These are phyloP conservation scores for Debaryomycetaceae sp. DNA, from an alignment of 1,139 yeast species.

Conservation along the genomic window DNA sequence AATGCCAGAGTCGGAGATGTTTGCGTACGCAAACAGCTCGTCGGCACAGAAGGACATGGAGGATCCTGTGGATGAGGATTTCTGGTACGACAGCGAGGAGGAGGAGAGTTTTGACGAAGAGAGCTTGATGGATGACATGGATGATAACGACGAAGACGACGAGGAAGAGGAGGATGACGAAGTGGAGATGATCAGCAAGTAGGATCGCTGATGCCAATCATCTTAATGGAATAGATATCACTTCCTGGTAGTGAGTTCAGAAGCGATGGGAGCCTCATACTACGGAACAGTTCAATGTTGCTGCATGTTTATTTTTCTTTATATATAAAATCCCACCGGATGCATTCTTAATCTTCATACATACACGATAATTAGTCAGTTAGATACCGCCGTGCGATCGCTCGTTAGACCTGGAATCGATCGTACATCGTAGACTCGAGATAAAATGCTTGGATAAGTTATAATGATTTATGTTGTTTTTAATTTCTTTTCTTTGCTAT, in stretches of 20 bases:
- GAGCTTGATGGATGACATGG: conserved; percentile 49
- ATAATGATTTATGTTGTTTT: neutral
- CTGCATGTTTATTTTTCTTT: neutral
- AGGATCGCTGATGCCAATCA: no score
- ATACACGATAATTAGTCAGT: neutral
- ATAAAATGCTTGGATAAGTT: neutral
- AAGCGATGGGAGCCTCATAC: neutral
- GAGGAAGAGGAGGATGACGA: conserved; percentile 53
- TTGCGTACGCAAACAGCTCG: conserved; percentile 55
- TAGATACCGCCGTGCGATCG: neutral
- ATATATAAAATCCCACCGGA: neutral
- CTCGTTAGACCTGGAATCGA: neutral
- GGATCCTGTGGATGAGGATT: conserved; percentile 78
- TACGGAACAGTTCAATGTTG: neutral
- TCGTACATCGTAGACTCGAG: neutral
- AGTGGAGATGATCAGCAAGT: conserved; percentile 34
- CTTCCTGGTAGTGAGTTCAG: neutral
- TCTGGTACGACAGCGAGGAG: conserved; percentile 76
- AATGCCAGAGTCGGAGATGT: conserved; percentile 64
- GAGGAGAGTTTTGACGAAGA: conserved; percentile 52
- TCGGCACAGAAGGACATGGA: conserved; percentile 38
- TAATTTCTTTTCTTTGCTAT: neutral
- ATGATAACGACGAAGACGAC: conserved; percentile 56
- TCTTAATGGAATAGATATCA: neutral
- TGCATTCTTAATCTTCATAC: neutral